phyloP scores from a whole-genome alignment of 73 alveolate genomes.

The Symbiodinium pilosum region DNA sequence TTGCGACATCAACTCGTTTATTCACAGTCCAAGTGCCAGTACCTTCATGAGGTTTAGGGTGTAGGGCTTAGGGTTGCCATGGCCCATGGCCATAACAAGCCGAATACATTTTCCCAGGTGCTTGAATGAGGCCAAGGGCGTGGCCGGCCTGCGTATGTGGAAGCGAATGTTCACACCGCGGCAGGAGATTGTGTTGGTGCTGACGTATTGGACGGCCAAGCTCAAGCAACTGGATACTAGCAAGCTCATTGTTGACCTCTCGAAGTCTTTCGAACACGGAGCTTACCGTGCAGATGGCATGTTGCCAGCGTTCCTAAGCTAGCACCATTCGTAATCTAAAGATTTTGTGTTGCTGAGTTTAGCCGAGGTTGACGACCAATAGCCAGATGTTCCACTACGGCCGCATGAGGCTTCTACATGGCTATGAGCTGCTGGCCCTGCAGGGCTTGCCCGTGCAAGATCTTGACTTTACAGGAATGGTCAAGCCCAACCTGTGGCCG shows the following conservation, averaged over 20 bases:
- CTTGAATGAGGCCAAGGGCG: not conserved
- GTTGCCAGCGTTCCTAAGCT: not conserved
- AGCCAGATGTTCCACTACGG: not conserved
- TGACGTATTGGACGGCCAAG: not conserved
- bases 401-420: not conserved
- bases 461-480: not conserved
- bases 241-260: not conserved
- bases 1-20: too few species aligned
- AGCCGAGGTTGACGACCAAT: not conserved
- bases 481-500: not conserved
- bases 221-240: not conserved
- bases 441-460: not conserved
- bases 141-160: not conserved
- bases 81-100: too few species aligned
- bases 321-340: not conserved
- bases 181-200: not conserved
- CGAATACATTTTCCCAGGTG: too few species aligned
- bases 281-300: not conserved
- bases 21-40: too few species aligned
- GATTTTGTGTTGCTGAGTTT: not conserved
- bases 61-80: too few species aligned
- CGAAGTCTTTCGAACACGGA: not conserved
- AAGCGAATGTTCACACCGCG: not conserved
- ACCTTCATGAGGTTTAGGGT: too few species aligned
- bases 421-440: not conserved